Evolutionary conservation across 2,329 filamentous ascomycete species (phyloP).

Genomic region (Coniochaeta prunicola): DNA sequence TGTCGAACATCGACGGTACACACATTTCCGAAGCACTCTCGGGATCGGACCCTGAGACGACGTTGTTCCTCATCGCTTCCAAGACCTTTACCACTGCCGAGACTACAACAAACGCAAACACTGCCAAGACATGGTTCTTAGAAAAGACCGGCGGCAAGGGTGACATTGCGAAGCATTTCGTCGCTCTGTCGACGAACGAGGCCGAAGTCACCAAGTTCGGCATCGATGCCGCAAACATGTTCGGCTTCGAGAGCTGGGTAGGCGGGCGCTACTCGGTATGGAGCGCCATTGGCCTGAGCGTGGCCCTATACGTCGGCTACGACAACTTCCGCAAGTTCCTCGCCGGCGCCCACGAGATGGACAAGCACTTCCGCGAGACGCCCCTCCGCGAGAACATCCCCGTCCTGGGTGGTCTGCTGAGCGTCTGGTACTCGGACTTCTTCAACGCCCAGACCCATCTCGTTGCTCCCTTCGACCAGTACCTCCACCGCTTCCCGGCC

Average conservation of each 20-base stretch:
- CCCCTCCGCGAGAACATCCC: conserved; percentile 95
- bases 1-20: conserved; percentile 98
- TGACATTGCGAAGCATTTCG: conserved; percentile 97
- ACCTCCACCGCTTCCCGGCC: conserved; percentile 96
- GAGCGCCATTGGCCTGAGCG: conserved; percentile 95
- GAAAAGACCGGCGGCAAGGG: conserved; percentile 68
- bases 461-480: conserved; percentile 97
- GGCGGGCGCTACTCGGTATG: conserved; percentile 97
- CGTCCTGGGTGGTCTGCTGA: conserved; percentile 81
- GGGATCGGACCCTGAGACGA: conserved; percentile 88
- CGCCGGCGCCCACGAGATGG: conserved; percentile 91
- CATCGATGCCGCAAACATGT: conserved; percentile 99
- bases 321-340: conserved; percentile 98
- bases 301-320: conserved; percentile 89
- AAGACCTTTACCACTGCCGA: conserved; percentile 99
- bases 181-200: conserved; percentile 94
- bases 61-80: conserved; percentile 96
- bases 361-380: conserved; percentile 91
- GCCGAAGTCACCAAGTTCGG: conserved; percentile 95
- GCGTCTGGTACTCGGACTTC: conserved; percentile 98
- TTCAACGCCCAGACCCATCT: conserved; percentile 97
- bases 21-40: conserved; percentile 92
- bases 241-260: conserved; percentile 97
- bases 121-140: conserved; percentile 95
- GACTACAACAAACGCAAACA: conserved; percentile 95